phyloP scores from a whole-genome alignment of 305 asterid genomes.

The Solanum hybrid region DNA sequence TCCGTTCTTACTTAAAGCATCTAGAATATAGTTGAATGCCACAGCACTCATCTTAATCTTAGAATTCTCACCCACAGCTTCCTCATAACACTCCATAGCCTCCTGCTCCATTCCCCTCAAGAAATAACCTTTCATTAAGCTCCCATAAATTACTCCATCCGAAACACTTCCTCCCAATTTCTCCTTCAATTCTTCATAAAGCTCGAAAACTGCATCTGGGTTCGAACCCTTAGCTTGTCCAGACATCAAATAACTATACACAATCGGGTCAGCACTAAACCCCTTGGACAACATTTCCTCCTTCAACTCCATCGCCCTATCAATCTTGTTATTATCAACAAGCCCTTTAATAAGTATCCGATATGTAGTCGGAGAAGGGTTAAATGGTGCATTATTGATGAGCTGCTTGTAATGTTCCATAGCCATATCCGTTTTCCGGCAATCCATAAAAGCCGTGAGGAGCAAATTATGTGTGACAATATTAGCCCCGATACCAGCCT shows the following conservation, averaged over 20 bases:
- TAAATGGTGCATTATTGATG: slow-evolving; percentile 59
- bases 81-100: slow-evolving; percentile 66
- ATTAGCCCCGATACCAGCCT: slow-evolving; percentile 75
- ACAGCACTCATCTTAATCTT: slow-evolving; percentile 52
- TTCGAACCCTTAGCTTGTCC: slow-evolving; percentile 54
- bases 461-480: slow-evolving; percentile 67
- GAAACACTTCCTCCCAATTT: slow-evolving; percentile 48
- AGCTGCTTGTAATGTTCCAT: slow-evolving; percentile 80
- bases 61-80: slow-evolving; percentile 46
- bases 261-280: slow-evolving; percentile 46
- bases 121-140: slow-evolving; percentile 80
- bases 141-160: slow-evolving; percentile 68
- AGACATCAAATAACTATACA: slow-evolving; percentile 70
- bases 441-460: slow-evolving; percentile 73
- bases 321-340: slow-evolving; percentile 50
- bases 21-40: slow-evolving; percentile 60
- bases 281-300: slow-evolving; percentile 63
- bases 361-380: slow-evolving; percentile 65
- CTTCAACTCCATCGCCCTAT: slow-evolving; percentile 51
- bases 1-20: slow-evolving; percentile 77
- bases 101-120: slow-evolving; percentile 78
- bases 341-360: slow-evolving; percentile 70
- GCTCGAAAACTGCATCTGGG: slow-evolving; percentile 46
- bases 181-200: slow-evolving; percentile 76
- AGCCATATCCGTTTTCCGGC: slow-evolving; percentile 77